Evolutionary conservation across 2,329 filamentous ascomycete genomes (phyloP), one percentile per base, ranked within the genome.

Genomic region (Decorospora gaudefroyi): DNA sequence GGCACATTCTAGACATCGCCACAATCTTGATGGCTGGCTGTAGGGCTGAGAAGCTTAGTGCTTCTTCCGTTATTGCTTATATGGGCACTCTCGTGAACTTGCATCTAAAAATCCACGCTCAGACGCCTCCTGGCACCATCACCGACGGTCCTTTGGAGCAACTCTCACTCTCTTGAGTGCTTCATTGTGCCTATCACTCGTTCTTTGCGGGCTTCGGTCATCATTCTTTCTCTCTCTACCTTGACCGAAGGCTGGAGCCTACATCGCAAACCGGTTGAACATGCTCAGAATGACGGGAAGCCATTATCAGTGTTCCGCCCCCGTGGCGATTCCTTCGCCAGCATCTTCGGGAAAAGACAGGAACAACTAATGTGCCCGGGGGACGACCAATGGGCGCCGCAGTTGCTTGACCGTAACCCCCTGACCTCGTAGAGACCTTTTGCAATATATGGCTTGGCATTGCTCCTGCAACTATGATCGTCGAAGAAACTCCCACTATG

Each of bases 181-280:
- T 68, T 61, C 52, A 59, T 57, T 59, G 68, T 69, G 66, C 57
- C 55, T 48, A 50, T 68, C 55, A 49, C 47, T 62, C 62, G 39
- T 58, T 65, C 61, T n/a, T 47, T 62, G 6, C 42, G 57, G 62
- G 64, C 65, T 49, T 61, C 58, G 53, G 59, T 60, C 58, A 35
- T 58, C 18, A 13, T 67, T 25, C 57, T 69, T 48, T 68, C 61
- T 2, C 61, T 68, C 52, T 62, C 56, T 37, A 36, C 51, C 23
- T 32, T 39, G 22, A 39, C 47, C 26, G 30, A 58, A 18, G 62
- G 55, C 6, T 43, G 54, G 45, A 54, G 60, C 4, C 35, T 61
- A 27, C 49, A 57, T 29, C 54, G 40, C 21, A 46, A 44, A 32
- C 19, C 21, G 4, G 47, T 42, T 7, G 26, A 21, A 17, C 28